These are phyloP conservation scores for Linum lewisii DNA, from an alignment of 345 rosid species.

Conservation along the genomic window DNA sequence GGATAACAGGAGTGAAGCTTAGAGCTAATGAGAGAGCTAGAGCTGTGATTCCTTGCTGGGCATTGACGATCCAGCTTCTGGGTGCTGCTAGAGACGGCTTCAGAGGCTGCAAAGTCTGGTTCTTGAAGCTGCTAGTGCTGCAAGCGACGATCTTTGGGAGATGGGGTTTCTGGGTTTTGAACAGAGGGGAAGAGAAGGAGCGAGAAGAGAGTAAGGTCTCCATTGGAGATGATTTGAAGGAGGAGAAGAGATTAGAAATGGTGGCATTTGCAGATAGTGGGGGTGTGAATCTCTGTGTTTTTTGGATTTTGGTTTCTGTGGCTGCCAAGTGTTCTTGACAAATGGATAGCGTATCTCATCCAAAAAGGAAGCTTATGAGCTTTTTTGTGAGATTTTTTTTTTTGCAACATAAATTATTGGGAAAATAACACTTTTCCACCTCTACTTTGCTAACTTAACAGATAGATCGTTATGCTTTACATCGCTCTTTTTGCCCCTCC, in stretches of 20 bases:
- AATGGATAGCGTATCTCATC: slow-evolving; percentile 38
- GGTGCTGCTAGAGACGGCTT: slow-evolving; percentile 26
- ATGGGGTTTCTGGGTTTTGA: slow-evolving; percentile 28
- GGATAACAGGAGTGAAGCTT: slow-evolving; percentile 52
- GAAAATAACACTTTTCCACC: too few relatives aligned
- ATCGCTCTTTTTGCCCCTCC: too few relatives aligned
- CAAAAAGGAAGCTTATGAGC: slow-evolving; percentile 1
- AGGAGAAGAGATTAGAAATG: slow-evolving; percentile 14
- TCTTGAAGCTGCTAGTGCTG: slow-evolving; percentile 23
- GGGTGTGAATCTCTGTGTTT: slow-evolving; percentile 17
- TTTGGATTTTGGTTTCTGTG: slow-evolving; percentile 32
- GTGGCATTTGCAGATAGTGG: slow-evolving; percentile 3
- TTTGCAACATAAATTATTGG: too few relatives aligned
- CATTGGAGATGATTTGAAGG: slow-evolving; percentile 31
- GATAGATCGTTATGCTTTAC: too few relatives aligned
- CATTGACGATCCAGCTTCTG: slow-evolving; percentile 45
- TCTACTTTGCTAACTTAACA: too few relatives aligned
- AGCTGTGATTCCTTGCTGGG: slow-evolving; percentile 75
- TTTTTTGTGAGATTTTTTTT: too few relatives aligned
- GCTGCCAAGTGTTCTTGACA: slow-evolving; percentile 27
- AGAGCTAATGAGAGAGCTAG: slow-evolving; percentile 69
- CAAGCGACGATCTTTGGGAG: slow-evolving; percentile 31
- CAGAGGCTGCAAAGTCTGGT: slow-evolving; percentile 21
- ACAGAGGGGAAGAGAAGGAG: slow-evolving; percentile 43
- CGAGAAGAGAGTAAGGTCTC: slow-evolving; percentile 63